Base-by-base conservation (phyloP, 192 early-diverging fungal genomes). In the Dimargaris xerosporica region DNA sequence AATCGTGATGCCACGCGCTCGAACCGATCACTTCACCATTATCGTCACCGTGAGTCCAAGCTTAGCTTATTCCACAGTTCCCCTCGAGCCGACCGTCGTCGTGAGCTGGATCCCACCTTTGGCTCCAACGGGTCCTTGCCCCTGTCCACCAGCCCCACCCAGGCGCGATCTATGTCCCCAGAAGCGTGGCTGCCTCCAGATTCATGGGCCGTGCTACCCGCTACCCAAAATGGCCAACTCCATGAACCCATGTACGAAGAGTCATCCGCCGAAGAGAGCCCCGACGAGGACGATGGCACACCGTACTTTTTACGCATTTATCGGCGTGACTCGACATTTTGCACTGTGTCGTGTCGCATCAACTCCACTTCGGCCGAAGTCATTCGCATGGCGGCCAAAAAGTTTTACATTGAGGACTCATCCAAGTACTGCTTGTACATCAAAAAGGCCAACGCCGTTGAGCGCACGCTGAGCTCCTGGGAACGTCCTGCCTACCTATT, bases 401-500 rank as follows among this genome's bases (percentile, higher is more conserved):
- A 94, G 67, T 90, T 88, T 63, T 87, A 90, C 62, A 80, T 91
- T 43, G 71, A 74, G 13, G 90, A 94, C 64, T 77, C 80, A 30
- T 80, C 78, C 26, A 69, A 71, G 47, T 70, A 69, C 54, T 66
- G 69, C 67, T 58, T 69, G 52, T 71, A 71, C 43, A 75, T 73
- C 62, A 65, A 71, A 59, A 73, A 71, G 62, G 71, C 74, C 26
- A 75, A 70, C 26, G 67, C 67, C 17, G 62, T 76, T 82, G 91
- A 90, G 60, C 85, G 91, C 42, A 80, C 80, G 9, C 71, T 94
- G 51, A 65, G 65, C 21, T 65, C 82, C 1, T 70, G 75, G 39
- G 91, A 94, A 67, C 77, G 78, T 6, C 91, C 91, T 9, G 74
- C 85, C 6, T 70, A 81, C 34, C 80, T 94, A 19, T 82, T 91